Evolutionary conservation across 495 filamentous ascomycete species (phyloP).

Genomic region (Neurospora sublineolata): DNA sequence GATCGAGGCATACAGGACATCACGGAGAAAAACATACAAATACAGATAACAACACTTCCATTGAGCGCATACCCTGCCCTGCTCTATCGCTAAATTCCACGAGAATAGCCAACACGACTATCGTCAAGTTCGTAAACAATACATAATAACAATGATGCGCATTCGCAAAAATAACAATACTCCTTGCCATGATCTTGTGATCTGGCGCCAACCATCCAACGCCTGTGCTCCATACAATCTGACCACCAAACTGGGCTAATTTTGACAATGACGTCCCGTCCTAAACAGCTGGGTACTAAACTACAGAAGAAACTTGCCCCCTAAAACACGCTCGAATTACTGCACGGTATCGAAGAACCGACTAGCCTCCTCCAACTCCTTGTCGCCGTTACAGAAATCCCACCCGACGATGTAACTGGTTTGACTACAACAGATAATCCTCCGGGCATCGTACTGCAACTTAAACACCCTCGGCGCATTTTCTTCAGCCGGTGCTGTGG

Average conservation of each 20-base stretch:
- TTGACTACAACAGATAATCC: slow-evolving; percentile 90
- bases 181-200: neutral
- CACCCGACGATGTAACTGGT: slow-evolving; percentile 87
- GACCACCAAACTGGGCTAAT: neutral
- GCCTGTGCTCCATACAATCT: neutral
- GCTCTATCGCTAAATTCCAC: neutral
- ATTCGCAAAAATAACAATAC: neutral
- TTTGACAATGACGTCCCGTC: neutral
- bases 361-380: slow-evolving; percentile 67
- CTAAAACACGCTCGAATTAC: slow-evolving; percentile 9
- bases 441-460: slow-evolving; percentile 86
- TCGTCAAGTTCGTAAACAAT: neutral
- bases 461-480: slow-evolving; percentile 80
- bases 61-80: neutral
- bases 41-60: neutral
- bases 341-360: slow-evolving; percentile 60
- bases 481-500: slow-evolving; percentile 14
- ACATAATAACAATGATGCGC: neutral
- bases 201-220: neutral
- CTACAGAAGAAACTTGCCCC: neutral
- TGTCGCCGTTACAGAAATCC: slow-evolving; percentile 92
- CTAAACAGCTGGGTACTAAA: neutral
- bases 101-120: neutral
- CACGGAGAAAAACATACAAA: neutral
- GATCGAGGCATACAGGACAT: neutral